Evolutionary conservation across 371 early-diverging fungal genomes (phyloP), one percentile per base, ranked within the genome.

Genomic region (Lichtheimia hyalospora): DNA sequence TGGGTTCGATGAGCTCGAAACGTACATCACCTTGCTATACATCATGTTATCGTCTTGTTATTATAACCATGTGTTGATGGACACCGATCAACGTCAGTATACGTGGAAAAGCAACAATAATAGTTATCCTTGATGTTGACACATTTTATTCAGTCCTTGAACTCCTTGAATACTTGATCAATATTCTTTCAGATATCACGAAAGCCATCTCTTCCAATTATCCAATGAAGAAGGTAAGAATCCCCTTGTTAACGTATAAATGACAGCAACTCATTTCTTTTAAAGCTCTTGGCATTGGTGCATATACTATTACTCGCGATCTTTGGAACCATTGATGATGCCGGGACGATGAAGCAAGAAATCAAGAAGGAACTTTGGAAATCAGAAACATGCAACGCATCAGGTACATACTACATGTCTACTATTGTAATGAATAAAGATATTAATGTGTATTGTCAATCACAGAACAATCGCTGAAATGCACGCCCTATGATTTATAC

Each of bases 401-500:
- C 34, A 1, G 34, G 34, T 34, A 34, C 34, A 0, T 34, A 34
- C 10, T 8, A 34, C 15, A 52, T 46, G 16, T 5, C 21, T 10
- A 46, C 10, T 46, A n/a, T 10, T n/a, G 10, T 13, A 10, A 46
- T 4, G 46, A 12, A 46, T 46, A 7, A 2, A 14, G 10, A n/a
- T 6, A n/a, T 14, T 21, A 46, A 21, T 5, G 16, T 46, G 46
- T 5, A 2, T 46, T 16, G 16, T 46, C 16, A 8, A 21, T n/a
- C 25, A 25, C 24, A 23, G 41, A 18, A 10, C 10, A 54, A 16
- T 23, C 20, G 16, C 20, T 58, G 40, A 58, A 58, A 58, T 20
- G 24, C 27, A 64, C 28, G 25, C 62, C 49, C 8, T 59, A 25
- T 39, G 68, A 43, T 25, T 44, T 39, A 46, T 59, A 49, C 23